Conservation (phyloP, 148 eudicot species). For the Simmondsia chinensis region DNA sequence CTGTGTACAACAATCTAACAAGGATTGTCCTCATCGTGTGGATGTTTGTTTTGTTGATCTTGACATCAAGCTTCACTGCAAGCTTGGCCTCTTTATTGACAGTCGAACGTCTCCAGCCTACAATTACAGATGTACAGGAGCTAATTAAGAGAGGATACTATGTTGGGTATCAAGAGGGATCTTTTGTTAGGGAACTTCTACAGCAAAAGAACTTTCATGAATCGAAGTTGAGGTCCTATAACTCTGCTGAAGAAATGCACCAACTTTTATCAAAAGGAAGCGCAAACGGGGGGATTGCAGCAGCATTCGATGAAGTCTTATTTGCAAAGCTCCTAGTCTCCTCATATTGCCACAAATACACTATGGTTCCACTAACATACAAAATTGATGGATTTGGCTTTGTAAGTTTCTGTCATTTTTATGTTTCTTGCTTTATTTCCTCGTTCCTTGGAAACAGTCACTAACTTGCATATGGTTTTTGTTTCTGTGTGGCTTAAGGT, state of each 20-base stretch:
- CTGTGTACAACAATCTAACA: slow-evolving; percentile 38
- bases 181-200: slow-evolving; percentile 24
- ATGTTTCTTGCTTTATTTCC: no score
- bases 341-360: slow-evolving; percentile 23
- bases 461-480: no score
- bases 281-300: slow-evolving; percentile 13
- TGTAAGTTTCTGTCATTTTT: slow-evolving; percentile 9
- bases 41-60: slow-evolving; percentile 53
- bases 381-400: slow-evolving; percentile 33
- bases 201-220: slow-evolving; percentile 5
- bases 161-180: slow-evolving; percentile 33
- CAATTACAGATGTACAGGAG: slow-evolving; percentile 30
- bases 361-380: slow-evolving; percentile 32
- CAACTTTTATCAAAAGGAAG: slow-evolving; percentile 16
- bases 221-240: slow-evolving; percentile 13
- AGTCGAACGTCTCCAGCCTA: slow-evolving; percentile 39
- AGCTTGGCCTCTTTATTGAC: slow-evolving; percentile 57
- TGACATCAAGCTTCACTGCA: slow-evolving; percentile 58
- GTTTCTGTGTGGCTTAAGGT: slow-evolving; percentile 11
- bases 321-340: slow-evolving; percentile 24
- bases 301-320: slow-evolving; percentile 37
- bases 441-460: no score
- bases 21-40: slow-evolving; percentile 60
- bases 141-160: slow-evolving; percentile 22
- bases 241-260: slow-evolving; percentile 9